Evolutionary conservation across 2,329 filamentous ascomycete species (phyloP), one percentile per base, ranked within the genome.

Genomic region (Cordyceps fumosorosea): DNA sequence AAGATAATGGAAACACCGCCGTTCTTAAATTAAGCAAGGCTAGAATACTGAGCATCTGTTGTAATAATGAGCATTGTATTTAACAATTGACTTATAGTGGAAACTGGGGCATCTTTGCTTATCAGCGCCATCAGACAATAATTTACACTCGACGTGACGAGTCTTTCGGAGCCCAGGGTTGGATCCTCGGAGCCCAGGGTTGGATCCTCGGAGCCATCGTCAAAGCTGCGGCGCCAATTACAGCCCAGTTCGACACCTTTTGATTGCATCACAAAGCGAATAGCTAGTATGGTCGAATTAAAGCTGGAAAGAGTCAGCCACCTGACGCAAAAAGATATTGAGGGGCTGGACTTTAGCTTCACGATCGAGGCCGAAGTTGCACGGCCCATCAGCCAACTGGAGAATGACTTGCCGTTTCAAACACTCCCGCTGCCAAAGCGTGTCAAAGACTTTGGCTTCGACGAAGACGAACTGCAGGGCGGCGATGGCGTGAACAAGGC

Each of bases 331-430:
- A 20, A 56, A 3, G 63, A 67, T 10, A 20, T 67, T 37, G 42
- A 60, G n/a, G 58, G 57, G 18, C 53, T 60, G 11, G 64, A 67
- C 44, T 64, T 66, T 14, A 64, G 62, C 32, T 67, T 67, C 56
- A 57, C 59, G 5, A 64, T 66, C 40, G 55, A 61, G 3, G 45
- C 53, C 8, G 44, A 63, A 42, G 62, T 67, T 24, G 62, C 60
- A 7, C 62, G 59, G 40, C 65, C 65, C 10, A 62, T 64, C 12
- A 62, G 57, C 37, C 57, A 64, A 20, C 60, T 67, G 12, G 56
- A 48, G 3, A 53, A 44, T 24, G 60, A 58, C 18, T 40, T 60
- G 37, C 57, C 54, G 1, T 62, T 67, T 20, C 20, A 14, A 5
- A 64, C 65, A 22, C 44, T 24, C 5, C 45, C 52, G 18, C 22